These are phyloP conservation scores for Gossypium bickii DNA, from an alignment of 345 rosid genomes.

Conservation along the genomic window DNA sequence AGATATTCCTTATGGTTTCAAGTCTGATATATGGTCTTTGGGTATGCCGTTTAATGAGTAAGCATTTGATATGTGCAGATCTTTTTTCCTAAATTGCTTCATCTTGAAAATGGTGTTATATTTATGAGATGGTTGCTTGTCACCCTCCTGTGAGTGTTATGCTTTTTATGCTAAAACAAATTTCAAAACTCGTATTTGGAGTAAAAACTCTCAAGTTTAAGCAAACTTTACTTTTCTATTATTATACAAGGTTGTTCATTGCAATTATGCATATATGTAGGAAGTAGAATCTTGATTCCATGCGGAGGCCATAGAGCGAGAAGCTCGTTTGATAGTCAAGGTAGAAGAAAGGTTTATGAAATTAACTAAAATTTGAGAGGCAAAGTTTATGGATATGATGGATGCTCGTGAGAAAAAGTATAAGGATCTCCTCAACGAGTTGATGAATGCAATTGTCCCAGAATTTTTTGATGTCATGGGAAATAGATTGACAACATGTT, in stretches of 20 bases:
- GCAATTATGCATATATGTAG: conserved; percentile 34
- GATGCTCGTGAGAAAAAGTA: too few species aligned
- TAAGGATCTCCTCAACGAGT: too few species aligned
- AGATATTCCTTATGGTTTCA: conserved; percentile 95
- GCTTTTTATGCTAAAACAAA: conserved; percentile 11
- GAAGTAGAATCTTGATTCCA: conserved; percentile 5
- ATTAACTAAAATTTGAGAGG: too few species aligned
- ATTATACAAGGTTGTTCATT: background rate
- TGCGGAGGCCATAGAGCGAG: too few species aligned
- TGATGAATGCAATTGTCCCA: too few species aligned
- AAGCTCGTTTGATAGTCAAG: too few species aligned
- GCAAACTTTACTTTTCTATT: background rate
- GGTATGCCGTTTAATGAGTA: conserved; percentile 39
- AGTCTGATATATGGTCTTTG: conserved; percentile 95
- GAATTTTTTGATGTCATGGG: too few species aligned
- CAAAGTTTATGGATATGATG: too few species aligned
- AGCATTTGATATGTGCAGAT: background rate
- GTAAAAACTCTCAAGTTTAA: background rate
- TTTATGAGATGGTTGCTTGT: conserved; percentile 93
- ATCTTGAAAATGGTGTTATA: conserved; percentile 75
- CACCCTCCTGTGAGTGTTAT: conserved; percentile 52
- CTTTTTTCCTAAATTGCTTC: conserved; percentile 20
- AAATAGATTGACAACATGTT: too few species aligned
- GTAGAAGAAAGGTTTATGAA: too few species aligned
- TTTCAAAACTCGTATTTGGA: conserved; percentile 8